Conservation (phyloP, 345 rosid species). For the Bruguiera parviflora region DNA sequence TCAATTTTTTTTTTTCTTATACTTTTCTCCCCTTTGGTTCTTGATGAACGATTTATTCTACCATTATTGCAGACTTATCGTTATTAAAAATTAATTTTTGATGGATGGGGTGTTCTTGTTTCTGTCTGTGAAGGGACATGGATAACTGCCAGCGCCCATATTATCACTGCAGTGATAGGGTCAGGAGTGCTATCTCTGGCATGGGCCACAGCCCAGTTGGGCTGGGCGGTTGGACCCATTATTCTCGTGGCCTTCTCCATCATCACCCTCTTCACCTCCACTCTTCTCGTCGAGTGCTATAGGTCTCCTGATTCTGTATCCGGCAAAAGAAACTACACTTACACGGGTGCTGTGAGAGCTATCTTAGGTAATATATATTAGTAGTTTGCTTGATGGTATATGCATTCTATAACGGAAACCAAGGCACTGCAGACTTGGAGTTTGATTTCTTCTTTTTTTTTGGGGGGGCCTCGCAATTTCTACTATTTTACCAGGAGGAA, state of each 20-base stretch:
- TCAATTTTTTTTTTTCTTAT: not conserved
- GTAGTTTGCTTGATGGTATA: not conserved
- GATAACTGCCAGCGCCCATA: slow-evolving; percentile 83
- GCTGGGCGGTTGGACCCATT: slow-evolving; percentile 76
- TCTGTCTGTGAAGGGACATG: slow-evolving; percentile 52
- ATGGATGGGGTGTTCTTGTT: not conserved
- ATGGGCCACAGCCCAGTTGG: slow-evolving; percentile 87
- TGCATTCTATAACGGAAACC: not conserved
- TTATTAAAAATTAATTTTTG: not conserved
- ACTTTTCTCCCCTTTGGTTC: not conserved
- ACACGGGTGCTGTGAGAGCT: slow-evolving; percentile 81
- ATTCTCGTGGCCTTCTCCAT: slow-evolving; percentile 63
- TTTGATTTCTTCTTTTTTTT: not conserved
- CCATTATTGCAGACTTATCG: not conserved
- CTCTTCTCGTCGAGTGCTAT: slow-evolving; percentile 75
- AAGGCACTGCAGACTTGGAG: not conserved
- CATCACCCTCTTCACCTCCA: slow-evolving; percentile 73
- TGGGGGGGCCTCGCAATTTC: not conserved
- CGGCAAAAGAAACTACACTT: slow-evolving; percentile 77
- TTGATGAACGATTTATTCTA: not conserved
- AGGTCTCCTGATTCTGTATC: slow-evolving; percentile 75
- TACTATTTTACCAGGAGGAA: slow-evolving; percentile 13
- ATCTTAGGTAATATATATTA: slow-evolving; percentile 44
- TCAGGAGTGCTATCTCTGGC: slow-evolving; percentile 92
- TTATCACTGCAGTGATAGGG: slow-evolving; percentile 89